These are phyloP conservation scores for Nicotiana knightiana DNA, from an alignment of 257 asterid species.

Conservation along the genomic window DNA sequence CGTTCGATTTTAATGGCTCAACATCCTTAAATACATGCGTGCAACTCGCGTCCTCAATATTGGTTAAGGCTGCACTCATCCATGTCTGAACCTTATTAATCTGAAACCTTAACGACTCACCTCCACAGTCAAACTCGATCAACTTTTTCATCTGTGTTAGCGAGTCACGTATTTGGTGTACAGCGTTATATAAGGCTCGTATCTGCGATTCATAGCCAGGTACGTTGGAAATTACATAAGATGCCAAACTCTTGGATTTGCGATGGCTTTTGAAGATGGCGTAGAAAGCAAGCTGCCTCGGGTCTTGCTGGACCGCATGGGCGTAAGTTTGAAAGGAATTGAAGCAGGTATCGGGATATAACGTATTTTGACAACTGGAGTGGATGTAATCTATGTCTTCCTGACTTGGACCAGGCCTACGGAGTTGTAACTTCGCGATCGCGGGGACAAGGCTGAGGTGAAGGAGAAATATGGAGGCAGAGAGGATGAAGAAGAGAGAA, in stretches of 20 bases:
- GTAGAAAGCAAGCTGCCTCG: conserved; percentile 46
- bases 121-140: conserved; percentile 10
- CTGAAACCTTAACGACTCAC: conserved; percentile 58
- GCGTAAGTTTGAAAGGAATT: conserved; percentile 52
- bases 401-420: background rate
- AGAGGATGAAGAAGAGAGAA: too few relatives aligned
- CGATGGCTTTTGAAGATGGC: conserved; percentile 64
- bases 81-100: conserved; percentile 87
- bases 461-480: too few relatives aligned
- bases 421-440: background rate
- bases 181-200: conserved; percentile 50
- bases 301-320: conserved; percentile 41
- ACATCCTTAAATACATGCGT: conserved; percentile 57
- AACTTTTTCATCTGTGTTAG: conserved; percentile 56
- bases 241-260: conserved; percentile 30
- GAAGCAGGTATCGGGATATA: conserved; percentile 59
- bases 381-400: conserved; percentile 53
- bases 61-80: conserved; percentile 88
- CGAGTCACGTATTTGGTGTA: conserved; percentile 63
- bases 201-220: conserved; percentile 32
- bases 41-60: conserved; percentile 62
- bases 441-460: too few relatives aligned
- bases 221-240: conserved; percentile 38
- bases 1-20: conserved; percentile 43
- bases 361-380: conserved; percentile 52